A percentile compares a stretch with the other conserved stretches of the same genome.
phyloP scores from a whole-genome alignment of 2,329 filamentous ascomycete species.

The Verticillium dahliae region DNA sequence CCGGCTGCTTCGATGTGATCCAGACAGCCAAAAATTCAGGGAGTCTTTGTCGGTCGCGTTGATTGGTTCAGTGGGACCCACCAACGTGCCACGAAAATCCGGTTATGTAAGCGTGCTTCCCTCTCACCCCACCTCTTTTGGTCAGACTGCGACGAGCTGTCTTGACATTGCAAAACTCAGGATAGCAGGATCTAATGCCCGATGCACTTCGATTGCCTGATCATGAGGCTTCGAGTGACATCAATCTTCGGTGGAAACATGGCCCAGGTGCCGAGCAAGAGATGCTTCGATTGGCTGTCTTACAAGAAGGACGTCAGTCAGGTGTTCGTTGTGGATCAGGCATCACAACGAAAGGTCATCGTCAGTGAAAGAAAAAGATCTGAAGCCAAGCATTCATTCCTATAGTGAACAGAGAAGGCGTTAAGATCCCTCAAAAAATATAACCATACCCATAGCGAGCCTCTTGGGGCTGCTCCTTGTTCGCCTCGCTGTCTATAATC shows the following conservation, averaged over 20 bases:
- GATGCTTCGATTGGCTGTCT: no score
- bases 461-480: neutral
- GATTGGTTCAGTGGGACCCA: constrained; percentile 4
- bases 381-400: neutral
- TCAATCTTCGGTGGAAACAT: no score
- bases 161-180: no score
- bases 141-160: no score
- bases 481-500: constrained; percentile 8
- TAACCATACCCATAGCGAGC: neutral
- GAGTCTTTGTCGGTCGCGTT: neutral
- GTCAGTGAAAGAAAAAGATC: no score
- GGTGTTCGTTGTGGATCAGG: neutral
- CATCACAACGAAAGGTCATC: neutral
- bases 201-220: no score
- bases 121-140: neutral
- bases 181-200: no score
- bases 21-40: constrained; percentile 6
- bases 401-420: constrained; percentile 1
- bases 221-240: no score
- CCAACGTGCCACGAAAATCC: neutral
- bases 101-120: neutral
- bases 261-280: no score
- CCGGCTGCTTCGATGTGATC: neutral
- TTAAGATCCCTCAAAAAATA: neutral
- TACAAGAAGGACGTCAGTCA: no score